A percentile compares a stretch with the other conserved stretches of the same genome.
Evolutionary conservation across 495 filamentous ascomycete genomes (phyloP).

Genomic region (Hyaloscypha hepaticicola): DNA sequence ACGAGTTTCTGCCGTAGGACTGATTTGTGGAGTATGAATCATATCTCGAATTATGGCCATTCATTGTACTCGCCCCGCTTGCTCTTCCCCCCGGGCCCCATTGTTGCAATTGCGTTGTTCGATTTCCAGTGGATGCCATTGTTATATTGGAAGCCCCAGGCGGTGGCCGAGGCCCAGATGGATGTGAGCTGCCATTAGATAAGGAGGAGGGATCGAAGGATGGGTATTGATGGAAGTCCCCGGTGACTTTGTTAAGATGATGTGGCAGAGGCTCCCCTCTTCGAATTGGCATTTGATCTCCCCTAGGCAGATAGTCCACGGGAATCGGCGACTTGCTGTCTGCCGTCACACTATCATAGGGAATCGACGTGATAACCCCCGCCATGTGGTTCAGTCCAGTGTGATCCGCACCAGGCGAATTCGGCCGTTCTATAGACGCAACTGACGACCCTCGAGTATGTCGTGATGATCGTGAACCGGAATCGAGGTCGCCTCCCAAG

Average conservation of each 20-base stretch:
- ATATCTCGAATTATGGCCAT: constrained; percentile 55
- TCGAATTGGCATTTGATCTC: constrained; percentile 60
- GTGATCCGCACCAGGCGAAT: constrained; percentile 44
- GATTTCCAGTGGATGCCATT: constrained; percentile 69
- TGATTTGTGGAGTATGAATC: constrained; percentile 67
- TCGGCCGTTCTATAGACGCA: constrained; percentile 65
- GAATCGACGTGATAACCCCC: constrained; percentile 87
- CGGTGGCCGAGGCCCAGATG: constrained; percentile 67
- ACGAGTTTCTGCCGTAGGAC: constrained; percentile 68
- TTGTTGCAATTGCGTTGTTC: constrained; percentile 67
- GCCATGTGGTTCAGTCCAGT: constrained; percentile 69
- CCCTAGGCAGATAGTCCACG: constrained; percentile 71
- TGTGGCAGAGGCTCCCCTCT: constrained; percentile 75
- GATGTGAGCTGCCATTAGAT: constrained; percentile 53
- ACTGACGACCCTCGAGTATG: constrained; percentile 79
- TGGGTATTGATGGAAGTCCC: constrained; percentile 91
- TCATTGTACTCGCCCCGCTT: constrained; percentile 47
- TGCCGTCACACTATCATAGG: constrained; percentile 72
- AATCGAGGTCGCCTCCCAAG: constrained; percentile 47
- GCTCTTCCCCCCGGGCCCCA: constrained; percentile 61
- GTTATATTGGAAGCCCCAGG: constrained; percentile 62
- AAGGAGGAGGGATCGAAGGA: constrained; percentile 57
- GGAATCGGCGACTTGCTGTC: constrained; percentile 70
- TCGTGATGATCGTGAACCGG: constrained; percentile 72
- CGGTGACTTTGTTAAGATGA: constrained; percentile 72